These are phyloP conservation scores for Acanthamoeba castellanii DNA, from an alignment of 208 protist genomes.

Conservation along the genomic window DNA sequence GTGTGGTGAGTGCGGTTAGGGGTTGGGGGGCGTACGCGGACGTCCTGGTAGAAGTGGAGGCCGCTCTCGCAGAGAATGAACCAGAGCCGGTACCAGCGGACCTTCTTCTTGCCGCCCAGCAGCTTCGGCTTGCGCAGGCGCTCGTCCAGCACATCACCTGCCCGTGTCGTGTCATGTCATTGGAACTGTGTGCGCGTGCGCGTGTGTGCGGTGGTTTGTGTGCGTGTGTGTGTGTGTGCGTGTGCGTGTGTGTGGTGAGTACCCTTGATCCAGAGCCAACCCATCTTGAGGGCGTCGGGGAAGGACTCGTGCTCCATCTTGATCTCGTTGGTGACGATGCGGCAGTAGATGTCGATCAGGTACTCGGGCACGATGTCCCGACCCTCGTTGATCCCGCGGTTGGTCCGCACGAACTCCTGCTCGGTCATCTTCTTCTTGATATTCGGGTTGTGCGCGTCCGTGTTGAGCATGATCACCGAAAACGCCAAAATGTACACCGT, in stretches of 20 bases:
- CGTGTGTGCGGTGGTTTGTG: not conserved
- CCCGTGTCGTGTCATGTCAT: no score
- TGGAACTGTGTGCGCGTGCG: not conserved
- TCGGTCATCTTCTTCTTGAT: conserved; percentile 96
- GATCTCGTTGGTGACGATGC: conserved; percentile 94
- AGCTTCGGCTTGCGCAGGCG: not conserved
- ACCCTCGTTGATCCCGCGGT: conserved; percentile 96
- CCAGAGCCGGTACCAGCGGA: conserved; percentile 3
- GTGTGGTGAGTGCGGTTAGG: not conserved
- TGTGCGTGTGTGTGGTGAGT: not conserved
- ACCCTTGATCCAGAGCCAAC: conserved; percentile 28
- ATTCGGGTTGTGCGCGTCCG: conserved; percentile 96
- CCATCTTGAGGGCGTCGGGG: conserved; percentile 25
- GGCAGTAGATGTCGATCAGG: conserved; percentile 93
- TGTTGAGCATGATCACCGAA: conserved; percentile 99
- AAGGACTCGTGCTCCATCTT: conserved; percentile 90
- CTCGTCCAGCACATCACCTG: not conserved
- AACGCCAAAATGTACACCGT: conserved; percentile 96
- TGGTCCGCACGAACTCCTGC: conserved; percentile 95
- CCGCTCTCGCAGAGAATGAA: conserved; percentile 59
- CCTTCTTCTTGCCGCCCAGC: not conserved
- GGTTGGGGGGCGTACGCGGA: not conserved
- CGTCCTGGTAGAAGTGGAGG: conserved; percentile 24
- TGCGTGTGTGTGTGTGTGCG: not conserved
- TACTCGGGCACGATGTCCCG: conserved; percentile 93